Base-by-base conservation (phyloP, 768 basidiomycete species). In the Auricularia heimuer region DNA sequence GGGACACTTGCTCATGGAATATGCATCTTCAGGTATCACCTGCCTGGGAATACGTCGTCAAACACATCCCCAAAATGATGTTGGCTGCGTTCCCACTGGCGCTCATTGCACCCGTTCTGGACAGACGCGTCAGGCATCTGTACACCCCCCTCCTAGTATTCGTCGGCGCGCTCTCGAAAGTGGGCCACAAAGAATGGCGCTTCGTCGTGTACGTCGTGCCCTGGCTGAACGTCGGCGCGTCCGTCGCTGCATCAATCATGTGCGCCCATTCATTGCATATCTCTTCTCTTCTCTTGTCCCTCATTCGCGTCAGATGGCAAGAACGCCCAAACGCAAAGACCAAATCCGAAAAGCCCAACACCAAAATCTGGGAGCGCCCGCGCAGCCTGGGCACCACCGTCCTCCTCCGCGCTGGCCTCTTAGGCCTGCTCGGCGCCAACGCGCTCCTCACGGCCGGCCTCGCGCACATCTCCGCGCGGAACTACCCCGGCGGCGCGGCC, bases 161-260 rank as follows among this genome's bases (percentile, higher is more conserved):
- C 66, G 71, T 92, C 7, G 73, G 71, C 2, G 69, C 87, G 2
- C 83, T 98, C 73, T 94, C 93, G 72, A 78, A 72, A 36, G 78
- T 98, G 1, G 87, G 84, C 0, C 97, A 99, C 76, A 99, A 99
- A 73, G 97, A 99, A 75, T 99, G 97, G 97, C 83, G 97, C 6
- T 99, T 99, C 75, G 79, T 98, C 65, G 82, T 93, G 7, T 98
- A 98, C 71, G 81, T 86, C 18, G 83, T 98, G 0, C 94, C 95
- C 0, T 71, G 85, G 2, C 78, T 93, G 74, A 96, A 97, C 69
- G 74, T 94, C 3, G 83, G 87, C 1, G 93, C 90, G 1, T 88
- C 94, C 0, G 74, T 85, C 16, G 87, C 85, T 2, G 78, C 85
- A 1, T 72, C 77, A 3, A 82, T 80, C 73, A 72, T 94, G 90